These are phyloP conservation scores for Yamadazyma tumulicola DNA, from an alignment of 805 yeast species.

Conservation along the genomic window DNA sequence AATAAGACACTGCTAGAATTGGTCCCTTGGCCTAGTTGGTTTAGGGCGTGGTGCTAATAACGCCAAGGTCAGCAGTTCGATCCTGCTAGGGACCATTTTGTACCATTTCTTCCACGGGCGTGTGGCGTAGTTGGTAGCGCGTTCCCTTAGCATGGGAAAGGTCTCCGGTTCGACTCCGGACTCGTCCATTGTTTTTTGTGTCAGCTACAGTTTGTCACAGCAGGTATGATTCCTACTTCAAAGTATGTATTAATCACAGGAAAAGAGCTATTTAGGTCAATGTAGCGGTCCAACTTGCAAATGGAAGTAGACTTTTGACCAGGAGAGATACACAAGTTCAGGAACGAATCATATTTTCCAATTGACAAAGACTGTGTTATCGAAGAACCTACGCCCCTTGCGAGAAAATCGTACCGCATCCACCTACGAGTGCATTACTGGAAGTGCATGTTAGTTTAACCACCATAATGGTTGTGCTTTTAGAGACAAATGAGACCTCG, in stretches of 20 bases:
- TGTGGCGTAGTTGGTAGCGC: slow-evolving; percentile 51
- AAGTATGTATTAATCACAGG: no score
- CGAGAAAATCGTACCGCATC: no score
- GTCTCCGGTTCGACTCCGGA: slow-evolving; percentile 46
- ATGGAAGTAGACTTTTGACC: neutral
- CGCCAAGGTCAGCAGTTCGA: slow-evolving; percentile 80
- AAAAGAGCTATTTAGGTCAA: neutral
- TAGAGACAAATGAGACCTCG: no score
- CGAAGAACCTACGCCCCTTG: no score
- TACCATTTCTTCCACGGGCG: slow-evolving; percentile 23
- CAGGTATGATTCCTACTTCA: no score
- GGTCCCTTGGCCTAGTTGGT: slow-evolving; percentile 56
- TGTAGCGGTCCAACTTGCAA: neutral
- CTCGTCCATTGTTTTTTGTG: slow-evolving; percentile 32
- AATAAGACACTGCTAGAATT: no score
- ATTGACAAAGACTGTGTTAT: neutral
- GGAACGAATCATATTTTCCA: neutral
- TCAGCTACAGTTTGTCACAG: neutral
- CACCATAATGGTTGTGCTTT: no score
- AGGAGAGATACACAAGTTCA: neutral
- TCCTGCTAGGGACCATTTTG: slow-evolving; percentile 76
- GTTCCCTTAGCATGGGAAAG: slow-evolving; percentile 49
- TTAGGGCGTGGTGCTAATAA: slow-evolving; percentile 53
- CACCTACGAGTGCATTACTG: no score
- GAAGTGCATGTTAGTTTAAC: no score